Evolutionary conservation across 139 green algal genomes (phyloP), one percentile per base, ranked within the genome.

Genomic region (Raphidocelis subcapitata): DNA sequence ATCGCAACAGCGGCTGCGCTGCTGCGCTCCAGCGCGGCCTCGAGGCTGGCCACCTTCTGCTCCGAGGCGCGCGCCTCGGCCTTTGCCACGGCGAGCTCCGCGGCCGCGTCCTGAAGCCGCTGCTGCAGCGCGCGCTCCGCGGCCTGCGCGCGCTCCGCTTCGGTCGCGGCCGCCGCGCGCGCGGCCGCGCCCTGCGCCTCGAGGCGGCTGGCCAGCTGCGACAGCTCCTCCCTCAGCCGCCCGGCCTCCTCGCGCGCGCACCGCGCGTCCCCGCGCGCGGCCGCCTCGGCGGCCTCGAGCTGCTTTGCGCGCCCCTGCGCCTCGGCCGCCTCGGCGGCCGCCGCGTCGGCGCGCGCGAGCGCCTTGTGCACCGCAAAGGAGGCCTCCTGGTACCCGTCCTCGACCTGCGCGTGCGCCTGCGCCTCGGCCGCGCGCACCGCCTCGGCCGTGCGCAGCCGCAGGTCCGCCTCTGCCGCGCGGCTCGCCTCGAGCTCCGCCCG

Each of bases 371-470:
- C 83, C 36, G 84, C 84, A 37, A 82, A 82, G 2, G 80, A 84
- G 0, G 84, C 84, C 73, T 89, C 84, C 51, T 78, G 60, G 73
- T 82, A 89, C 20, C 72, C 75, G 28, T 88, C 84, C 52, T 82
- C 77, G 46, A 82, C 60, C 36, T 72, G 54, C 31, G 55, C 60
- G 52, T 85, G 72, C 24, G 75, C 84, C 54, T 86, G 79, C 51
- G 84, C 74, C 73, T 84, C 54, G 20, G 74, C 77, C 1, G 77
- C 77, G 10, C 35, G 62, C 2, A 80, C 46, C 0, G 80, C 80
- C 10, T 74, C 78, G 32, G 62, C 52, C 75, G 83, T 85, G 28
- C 75, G 70, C n/a, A 67, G 36, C 31, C 77, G 75, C 68, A 79
- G 54, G 8, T 77, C 33, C 35, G 77, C 55, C 59, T 87, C 82